Evolutionary conservation across 164 flowering plant species (phyloP).

Genomic region (Pachysandra terminalis): DNA sequence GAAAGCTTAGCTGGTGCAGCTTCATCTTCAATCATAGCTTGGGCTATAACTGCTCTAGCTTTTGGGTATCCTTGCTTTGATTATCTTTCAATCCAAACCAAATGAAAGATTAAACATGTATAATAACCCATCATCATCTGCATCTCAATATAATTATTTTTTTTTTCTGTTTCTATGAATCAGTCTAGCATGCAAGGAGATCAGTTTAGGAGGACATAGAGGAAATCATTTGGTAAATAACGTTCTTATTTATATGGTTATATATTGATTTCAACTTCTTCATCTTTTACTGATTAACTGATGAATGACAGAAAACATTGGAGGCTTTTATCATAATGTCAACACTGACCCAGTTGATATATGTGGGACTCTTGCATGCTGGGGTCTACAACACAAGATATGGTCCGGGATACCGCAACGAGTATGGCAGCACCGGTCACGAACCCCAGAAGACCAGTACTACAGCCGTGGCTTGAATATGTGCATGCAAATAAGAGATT

Average conservation of each 20-base stretch:
- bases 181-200: conserved; percentile 55
- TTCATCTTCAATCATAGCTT: conserved; percentile 40
- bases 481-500: background rate
- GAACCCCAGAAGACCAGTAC: background rate
- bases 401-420: conserved; percentile 32
- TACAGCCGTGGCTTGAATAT: background rate
- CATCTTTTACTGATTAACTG: background rate
- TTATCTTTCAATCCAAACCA: background rate
- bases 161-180: background rate
- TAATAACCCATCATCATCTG: too few relatives aligned
- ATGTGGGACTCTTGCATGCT: conserved; percentile 37
- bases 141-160: too few relatives aligned
- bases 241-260: background rate
- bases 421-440: conserved; percentile 9
- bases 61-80: conserved; percentile 37
- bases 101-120: too few relatives aligned
- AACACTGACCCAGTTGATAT: conserved; percentile 37
- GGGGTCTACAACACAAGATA: conserved; percentile 33
- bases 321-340: conserved; percentile 44
- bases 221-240: conserved; percentile 54
- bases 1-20: conserved; percentile 45
- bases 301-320: conserved; percentile 43
- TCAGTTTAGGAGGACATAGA: conserved; percentile 49
- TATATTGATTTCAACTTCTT: too few relatives aligned
- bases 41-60: conserved; percentile 49